Evolutionary conservation across 73 alveolate genomes (phyloP).

Genomic region (Breviolum minutum): DNA sequence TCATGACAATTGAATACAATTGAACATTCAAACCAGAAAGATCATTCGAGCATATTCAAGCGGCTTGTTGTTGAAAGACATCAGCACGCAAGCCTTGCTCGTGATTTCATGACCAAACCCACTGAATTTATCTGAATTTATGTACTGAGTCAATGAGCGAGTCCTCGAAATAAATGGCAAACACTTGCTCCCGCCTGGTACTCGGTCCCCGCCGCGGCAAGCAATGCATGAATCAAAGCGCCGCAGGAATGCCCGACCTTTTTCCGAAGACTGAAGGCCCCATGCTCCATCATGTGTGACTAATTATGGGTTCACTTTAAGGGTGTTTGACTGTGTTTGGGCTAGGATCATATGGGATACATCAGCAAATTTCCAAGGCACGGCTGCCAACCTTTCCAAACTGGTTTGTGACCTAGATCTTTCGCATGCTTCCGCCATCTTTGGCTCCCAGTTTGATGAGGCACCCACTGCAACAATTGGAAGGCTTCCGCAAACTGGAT

Average conservation of each 20-base stretch:
- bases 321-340: too few species aligned
- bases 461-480: constrained; percentile 8
- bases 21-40: too few species aligned
- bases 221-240: constrained; percentile 64
- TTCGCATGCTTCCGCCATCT: too few species aligned
- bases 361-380: too few species aligned
- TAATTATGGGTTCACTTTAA: too few species aligned
- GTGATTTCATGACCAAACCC: background rate
- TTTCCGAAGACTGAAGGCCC: too few species aligned
- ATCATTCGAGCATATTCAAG: background rate
- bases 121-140: background rate
- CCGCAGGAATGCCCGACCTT: constrained; percentile 89
- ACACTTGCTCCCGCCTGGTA: background rate
- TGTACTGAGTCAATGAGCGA: background rate
- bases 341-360: too few species aligned
- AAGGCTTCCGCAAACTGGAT: background rate
- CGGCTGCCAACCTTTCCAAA: too few species aligned
- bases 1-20: background rate
- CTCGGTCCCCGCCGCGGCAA: constrained; percentile 7
- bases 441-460: background rate
- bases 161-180: too few species aligned
- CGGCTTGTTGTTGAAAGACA: constrained; percentile 90
- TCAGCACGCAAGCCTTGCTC: constrained; percentile 35
- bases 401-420: too few species aligned
- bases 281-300: too few species aligned